These are phyloP conservation scores for Stellera chamaejasme DNA, from an alignment of 345 rosid species.

Conservation along the genomic window DNA sequence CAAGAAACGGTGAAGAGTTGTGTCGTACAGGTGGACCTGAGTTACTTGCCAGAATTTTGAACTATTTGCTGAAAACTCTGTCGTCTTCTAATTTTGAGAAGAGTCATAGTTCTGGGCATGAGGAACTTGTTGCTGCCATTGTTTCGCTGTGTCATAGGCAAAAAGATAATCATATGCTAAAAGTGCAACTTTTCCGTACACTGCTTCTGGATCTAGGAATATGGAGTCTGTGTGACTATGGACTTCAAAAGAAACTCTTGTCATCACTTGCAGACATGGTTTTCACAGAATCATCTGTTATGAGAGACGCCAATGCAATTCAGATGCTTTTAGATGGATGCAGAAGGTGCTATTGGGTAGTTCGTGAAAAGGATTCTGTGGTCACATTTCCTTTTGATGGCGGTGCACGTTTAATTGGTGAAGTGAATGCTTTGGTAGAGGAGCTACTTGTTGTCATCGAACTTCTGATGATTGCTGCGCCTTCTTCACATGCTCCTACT, in stretches of 20 bases:
- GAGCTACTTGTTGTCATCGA: constrained; percentile 96
- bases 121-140: constrained; percentile 95
- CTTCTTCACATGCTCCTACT: constrained; percentile 67
- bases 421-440: constrained; percentile 93
- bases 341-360: constrained; percentile 97
- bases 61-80: constrained; percentile 74
- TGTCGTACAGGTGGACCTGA: constrained; percentile 77
- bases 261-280: constrained; percentile 99
- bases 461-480: constrained; percentile 87
- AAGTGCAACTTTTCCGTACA: constrained; percentile 89
- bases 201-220: constrained; percentile 81
- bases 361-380: constrained; percentile 76
- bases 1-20: constrained; percentile 87
- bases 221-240: constrained; percentile 97
- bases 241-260: constrained; percentile 89
- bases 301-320: constrained; percentile 96
- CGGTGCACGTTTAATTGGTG: constrained; percentile 73
- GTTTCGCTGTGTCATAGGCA: constrained; percentile 84
- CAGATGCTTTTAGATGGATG: constrained; percentile 99
- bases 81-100: constrained; percentile 53
- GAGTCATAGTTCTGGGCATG: constrained; percentile 67
- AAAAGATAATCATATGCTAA: constrained; percentile 71
- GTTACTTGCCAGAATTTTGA: constrained; percentile 75
- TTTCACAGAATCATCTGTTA: constrained; percentile 81
- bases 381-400: constrained; percentile 49